These are phyloP conservation scores for Dipteronia dyeriana DNA, from an alignment of 345 rosid genomes.

Conservation along the genomic window DNA sequence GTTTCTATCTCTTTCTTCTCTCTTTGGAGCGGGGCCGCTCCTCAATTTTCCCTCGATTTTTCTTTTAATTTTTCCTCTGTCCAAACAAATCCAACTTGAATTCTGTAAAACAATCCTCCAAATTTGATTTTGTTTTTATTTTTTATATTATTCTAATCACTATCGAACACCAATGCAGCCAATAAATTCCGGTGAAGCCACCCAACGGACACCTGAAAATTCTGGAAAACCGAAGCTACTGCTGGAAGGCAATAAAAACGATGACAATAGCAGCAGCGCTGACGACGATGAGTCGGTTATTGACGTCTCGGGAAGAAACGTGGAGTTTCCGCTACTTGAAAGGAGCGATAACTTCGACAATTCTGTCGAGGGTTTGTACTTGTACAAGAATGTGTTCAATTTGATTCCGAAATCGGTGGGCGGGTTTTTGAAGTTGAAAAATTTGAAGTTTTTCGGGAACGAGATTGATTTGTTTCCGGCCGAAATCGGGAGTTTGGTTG, in stretches of 20 bases:
- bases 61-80: conserved; percentile 12
- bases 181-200: conserved; percentile 26
- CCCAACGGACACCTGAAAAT: conserved; percentile 14
- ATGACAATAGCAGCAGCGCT: conserved; percentile 13
- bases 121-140: not conserved
- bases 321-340: conserved; percentile 59
- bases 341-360: conserved; percentile 33
- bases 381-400: conserved; percentile 73
- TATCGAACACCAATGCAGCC: conserved; percentile 36
- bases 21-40: conserved; percentile 18
- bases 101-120: not conserved
- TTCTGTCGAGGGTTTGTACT: conserved; percentile 58
- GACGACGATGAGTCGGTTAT: conserved; percentile 59
- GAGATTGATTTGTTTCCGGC: conserved; percentile 71
- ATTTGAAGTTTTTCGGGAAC: conserved; percentile 82
- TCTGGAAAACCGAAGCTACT: conserved; percentile 23
- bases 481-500: conserved; percentile 67
- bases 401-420: conserved; percentile 79
- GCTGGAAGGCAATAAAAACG: not conserved
- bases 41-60: conserved; percentile 21
- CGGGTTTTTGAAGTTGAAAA: conserved; percentile 49
- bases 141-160: not conserved
- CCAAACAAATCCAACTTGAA: conserved; percentile 31
- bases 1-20: conserved; percentile 37
- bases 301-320: conserved; percentile 68